These are phyloP conservation scores for Sanchytrium tribonematis DNA, from an alignment of 371 early-diverging fungal species.

Conservation along the genomic window DNA sequence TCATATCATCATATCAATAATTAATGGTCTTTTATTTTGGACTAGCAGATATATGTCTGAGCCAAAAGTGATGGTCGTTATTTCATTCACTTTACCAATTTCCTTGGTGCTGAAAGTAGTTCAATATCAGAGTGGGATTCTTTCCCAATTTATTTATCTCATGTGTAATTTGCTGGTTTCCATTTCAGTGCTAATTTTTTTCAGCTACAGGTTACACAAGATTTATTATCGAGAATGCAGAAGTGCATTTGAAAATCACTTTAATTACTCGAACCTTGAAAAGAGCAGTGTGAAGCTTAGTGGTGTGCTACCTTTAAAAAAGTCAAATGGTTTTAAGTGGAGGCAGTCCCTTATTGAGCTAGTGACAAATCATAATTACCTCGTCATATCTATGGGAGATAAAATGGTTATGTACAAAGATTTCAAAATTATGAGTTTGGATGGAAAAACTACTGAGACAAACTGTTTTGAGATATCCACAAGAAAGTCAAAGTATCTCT, in stretches of 20 bases:
- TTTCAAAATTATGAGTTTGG: neutral
- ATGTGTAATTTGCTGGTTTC: neutral
- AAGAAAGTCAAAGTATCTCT: neutral
- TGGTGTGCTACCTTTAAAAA: neutral
- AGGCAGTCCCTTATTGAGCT: neutral
- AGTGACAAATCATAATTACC: neutral
- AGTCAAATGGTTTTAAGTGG: neutral
- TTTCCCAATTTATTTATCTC: neutral
- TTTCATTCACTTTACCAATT: neutral
- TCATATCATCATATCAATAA: neutral
- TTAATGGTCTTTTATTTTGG: neutral
- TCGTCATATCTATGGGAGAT: neutral
- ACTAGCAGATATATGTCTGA: neutral
- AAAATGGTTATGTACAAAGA: neutral
- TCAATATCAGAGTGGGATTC: neutral
- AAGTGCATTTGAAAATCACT: neutral
- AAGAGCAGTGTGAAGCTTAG: neutral
- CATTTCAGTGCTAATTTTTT: neutral
- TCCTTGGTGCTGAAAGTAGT: neutral
- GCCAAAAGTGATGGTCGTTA: neutral
- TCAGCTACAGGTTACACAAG: neutral
- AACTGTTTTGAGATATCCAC: neutral
- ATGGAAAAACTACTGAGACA: neutral
- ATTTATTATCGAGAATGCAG: neutral
- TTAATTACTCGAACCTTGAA: neutral